Evolutionary conservation across 2,329 filamentous ascomycete genomes (phyloP), one percentile per base, ranked within the genome.

Genomic region (Neobulgaria alba): DNA sequence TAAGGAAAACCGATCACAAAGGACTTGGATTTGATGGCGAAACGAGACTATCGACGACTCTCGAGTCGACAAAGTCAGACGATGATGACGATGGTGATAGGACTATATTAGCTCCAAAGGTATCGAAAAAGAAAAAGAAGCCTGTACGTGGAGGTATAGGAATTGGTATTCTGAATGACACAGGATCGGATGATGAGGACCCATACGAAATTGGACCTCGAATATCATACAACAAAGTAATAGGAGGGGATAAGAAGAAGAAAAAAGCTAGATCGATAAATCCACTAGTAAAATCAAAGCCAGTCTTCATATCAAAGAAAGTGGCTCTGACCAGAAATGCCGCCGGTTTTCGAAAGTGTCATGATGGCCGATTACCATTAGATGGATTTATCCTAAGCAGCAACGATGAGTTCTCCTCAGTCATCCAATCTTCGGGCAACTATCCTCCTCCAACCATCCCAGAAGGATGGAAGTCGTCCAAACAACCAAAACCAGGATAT

Each of bases 121-220:
- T 42, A 17, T 17, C 38, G 10, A 75, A 77, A 41, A 82, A 80
- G 55, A 63, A 61, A 55, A 67, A 61, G 54, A 66, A 67, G 43
- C 65, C 57, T 43, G 58, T 55, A 2, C 71, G 71, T 38, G 77
- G 82, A 2, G 86, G 84, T 0, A 86, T 96, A 49, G 90, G 90
- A 0, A 81, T 95, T 10, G 90, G 90, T 0, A 71, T 95, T 2
- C 64, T 96, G 33, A 95, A 96, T 54, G 90, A 95, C 51, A 92
- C 82, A 15, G 89, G 88, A 9, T 95, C 90, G 3, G 92, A 96
- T 51, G 89, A 95, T 33, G 92, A 96, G 54, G 89, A 95, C 55
- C 85, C 87, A 0, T 96, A 95, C 58, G 85, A 90, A 43, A 81
- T 96, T 39, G 90, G 90, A 0, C 92, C 92, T 0, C 82, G 79